Base-by-base conservation (phyloP, 1,139 yeast genomes). In the Nakaseomyces sp. region DNA sequence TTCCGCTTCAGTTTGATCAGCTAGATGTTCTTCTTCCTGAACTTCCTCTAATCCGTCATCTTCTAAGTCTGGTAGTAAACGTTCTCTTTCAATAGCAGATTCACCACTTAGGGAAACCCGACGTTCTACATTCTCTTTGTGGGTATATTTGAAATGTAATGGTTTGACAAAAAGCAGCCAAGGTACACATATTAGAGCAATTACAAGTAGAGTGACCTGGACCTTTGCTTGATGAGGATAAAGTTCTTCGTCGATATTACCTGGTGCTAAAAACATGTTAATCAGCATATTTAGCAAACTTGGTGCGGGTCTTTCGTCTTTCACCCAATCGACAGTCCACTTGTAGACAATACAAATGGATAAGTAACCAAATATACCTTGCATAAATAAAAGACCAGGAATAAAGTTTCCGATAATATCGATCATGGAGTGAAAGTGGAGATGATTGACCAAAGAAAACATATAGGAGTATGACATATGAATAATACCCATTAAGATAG, bases 261-360 rank as follows among this genome's bases (percentile, higher is more conserved):
- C 97, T 4, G 99, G 99, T 0, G 96, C 71, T 58, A 91, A 71
- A 61, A 93, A 91, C 99, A 91, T 91, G 60, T 85, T 85, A 56
- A 91, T 91, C 57, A 91, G 74, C 96, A 91, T 91, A 64, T 91
- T 89, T 51, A 91, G 74, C 55, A 91, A 70, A 22, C 96, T 94
- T 2, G 99, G 99, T 1, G 99, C 94, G 43, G 84, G 82, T 54
- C 73, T 77, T 2, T 71, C 80, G 28, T 73, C 73, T 7, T 75
- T 81, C 41, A 82, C 66, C 99, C 99, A 91, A 67, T 91, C 95
- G 33, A 85, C 82, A 37, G 81, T 70, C 99, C 99, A 91, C 66
- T 91, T 91, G 72, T 89, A 91, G 25, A 91, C 73, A 54, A 91
- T 89, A 32, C 91, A 76, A 43, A 91, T 58, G 3, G 93, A 73